Conservation (phyloP, 2,329 filamentous ascomycete species). For the Trichothecium sympodiale region DNA sequence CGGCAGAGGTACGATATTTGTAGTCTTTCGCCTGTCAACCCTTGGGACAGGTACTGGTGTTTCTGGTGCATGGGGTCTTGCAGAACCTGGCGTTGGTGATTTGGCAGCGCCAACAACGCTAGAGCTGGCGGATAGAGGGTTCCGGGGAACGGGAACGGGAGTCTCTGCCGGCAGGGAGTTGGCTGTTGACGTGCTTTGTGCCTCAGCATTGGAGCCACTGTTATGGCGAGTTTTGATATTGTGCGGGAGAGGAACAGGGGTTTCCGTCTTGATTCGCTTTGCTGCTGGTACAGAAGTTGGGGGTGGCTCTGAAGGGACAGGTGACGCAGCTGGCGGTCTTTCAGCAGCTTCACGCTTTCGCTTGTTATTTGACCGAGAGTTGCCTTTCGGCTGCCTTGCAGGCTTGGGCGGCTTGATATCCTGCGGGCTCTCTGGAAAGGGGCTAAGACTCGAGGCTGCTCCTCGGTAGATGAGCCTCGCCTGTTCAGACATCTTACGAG, state of each 20-base stretch:
- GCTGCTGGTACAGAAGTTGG: conserved; percentile 22
- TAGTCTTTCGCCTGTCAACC: conserved; percentile 19
- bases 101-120: conserved; percentile 9
- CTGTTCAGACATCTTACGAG: conserved; percentile 38
- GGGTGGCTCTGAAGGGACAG: too few relatives aligned
- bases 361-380: conserved; percentile 25
- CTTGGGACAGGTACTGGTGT: conserved; percentile 26
- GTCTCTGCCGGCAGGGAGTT: conserved; percentile 24
- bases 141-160: conserved; percentile 28
- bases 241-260: conserved; percentile 38
- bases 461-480: conserved; percentile 34
- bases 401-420: background rate
- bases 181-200: too few relatives aligned
- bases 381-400: conserved; percentile 15
- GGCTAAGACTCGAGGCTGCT: conserved; percentile 10
- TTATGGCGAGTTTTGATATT: conserved; percentile 6
- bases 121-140: conserved; percentile 14
- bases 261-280: conserved; percentile 47
- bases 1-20: conserved; percentile 18
- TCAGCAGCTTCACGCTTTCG: conserved; percentile 31
- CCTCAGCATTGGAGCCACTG: background rate
- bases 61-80: conserved; percentile 16
- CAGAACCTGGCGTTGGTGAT: conserved; percentile 16
- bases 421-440: conserved; percentile 17
- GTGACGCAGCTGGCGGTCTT: too few relatives aligned